A percentile compares a stretch with the other conserved stretches of the same genome.
Conservation (phyloP, 768 basidiomycete species). For the Hygrophorus pudorinus region DNA sequence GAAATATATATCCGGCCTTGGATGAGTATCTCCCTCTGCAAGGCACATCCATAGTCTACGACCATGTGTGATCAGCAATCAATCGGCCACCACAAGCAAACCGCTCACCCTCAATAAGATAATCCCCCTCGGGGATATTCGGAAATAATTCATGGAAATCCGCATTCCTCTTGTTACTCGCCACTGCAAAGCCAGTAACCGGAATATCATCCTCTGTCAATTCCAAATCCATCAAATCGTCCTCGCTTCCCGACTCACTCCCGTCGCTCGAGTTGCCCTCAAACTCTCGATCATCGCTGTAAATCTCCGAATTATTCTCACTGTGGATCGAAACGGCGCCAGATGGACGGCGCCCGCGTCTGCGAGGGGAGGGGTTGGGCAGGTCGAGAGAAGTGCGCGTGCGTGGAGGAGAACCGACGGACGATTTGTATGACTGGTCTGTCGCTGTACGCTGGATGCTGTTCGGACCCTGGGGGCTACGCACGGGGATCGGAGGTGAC, state of each 20-base stretch:
- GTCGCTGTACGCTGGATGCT: slow-evolving; percentile 7
- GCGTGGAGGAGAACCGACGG: slow-evolving; percentile 4
- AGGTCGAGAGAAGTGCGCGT: slow-evolving; percentile 4
- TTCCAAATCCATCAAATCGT: slow-evolving; percentile 30
- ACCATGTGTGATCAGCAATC: slow-evolving; percentile 4
- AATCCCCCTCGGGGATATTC: slow-evolving; percentile 86
- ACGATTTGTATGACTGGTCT: slow-evolving; percentile 12
- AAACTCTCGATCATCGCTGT: slow-evolving; percentile 23
- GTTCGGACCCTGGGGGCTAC: slow-evolving; percentile 19
- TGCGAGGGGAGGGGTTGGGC: slow-evolving; percentile 5
- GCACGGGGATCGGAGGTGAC: slow-evolving; percentile 35
- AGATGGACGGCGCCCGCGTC: slow-evolving; percentile 11
- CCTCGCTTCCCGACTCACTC: slow-evolving; percentile 18
- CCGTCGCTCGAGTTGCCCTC: slow-evolving; percentile 22
- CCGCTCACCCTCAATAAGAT: slow-evolving; percentile 87
- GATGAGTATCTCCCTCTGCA: slow-evolving; percentile 92
- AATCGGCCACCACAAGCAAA: slow-evolving; percentile 4
- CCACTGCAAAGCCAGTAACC: slow-evolving; percentile 95
- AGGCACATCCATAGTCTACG: slow-evolving; percentile 92
- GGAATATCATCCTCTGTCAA: slow-evolving; percentile 71
- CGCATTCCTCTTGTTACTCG: slow-evolving; percentile 86
- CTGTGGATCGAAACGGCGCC: slow-evolving; percentile 18
- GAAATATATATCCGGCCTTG: slow-evolving; percentile 96
- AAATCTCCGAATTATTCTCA: slow-evolving; percentile 24
- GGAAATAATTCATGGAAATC: slow-evolving; percentile 95